Base-by-base conservation (phyloP, 106 monocot species). In the Acorus calamus region DNA sequence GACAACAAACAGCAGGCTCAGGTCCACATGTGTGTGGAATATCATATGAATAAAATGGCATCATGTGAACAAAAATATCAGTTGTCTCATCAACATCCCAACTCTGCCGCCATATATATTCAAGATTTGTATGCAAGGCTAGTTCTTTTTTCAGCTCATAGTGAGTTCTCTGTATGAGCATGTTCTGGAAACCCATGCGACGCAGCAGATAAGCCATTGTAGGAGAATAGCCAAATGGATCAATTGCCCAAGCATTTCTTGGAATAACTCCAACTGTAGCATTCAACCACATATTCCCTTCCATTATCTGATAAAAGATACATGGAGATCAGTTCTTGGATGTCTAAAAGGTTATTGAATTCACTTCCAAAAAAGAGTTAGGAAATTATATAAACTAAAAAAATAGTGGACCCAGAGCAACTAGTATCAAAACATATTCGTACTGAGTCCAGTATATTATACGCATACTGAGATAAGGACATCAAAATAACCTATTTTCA, bases 21-120 rank as follows among this genome's bases (percentile, higher is more conserved):
- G 90, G 96, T 53, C 91, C 96, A 74, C 96, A 96, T 43, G 96
- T 96, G 64, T 96, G 96, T 45, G 96, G 96, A 74, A 96, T 79
- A 80, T 96, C 96, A 75, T 96, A 96, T 49, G 96, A 96, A 76
- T 91, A 96, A 71, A 91, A 96, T 58, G 91, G 96, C 96, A 96
- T 96, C 96, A 96, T 96, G 74, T 96, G 96, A 62, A 96, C 96
- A 80, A 91, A 96, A 65, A 96, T 96, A 70, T 96, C 96, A 11
- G 96, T 91, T 73, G 87, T 81, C 72, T 85, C 91, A 8, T 78
- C 82, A 11, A 66, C 72, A 77, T 96, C 96, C 91, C 96, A 96
- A 67, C 75, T 83, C 70, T 96, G 96, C 56, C 96, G 79, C 96
- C 96, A 96, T 44, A 91, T 67, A 51, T 82, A 96, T 77, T 96